Percentiles rank a stretch among this genome's conserved stretches.
phyloP scores from a whole-genome alignment of 2,329 filamentous ascomycete species.

The Botryotinia calthae region DNA sequence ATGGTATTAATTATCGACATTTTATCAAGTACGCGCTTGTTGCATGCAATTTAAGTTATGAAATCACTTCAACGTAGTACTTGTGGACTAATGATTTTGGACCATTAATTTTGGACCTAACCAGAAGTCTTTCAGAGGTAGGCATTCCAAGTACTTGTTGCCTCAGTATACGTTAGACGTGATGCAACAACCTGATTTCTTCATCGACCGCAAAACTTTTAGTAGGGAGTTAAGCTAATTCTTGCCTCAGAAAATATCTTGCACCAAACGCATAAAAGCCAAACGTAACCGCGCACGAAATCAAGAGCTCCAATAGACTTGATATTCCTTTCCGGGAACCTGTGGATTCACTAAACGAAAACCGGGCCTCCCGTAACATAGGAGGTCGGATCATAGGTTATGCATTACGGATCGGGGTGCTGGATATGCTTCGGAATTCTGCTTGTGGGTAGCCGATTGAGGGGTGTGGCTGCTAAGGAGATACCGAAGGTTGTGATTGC shows the following conservation, averaged over 20 bases:
- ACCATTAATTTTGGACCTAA: background rate
- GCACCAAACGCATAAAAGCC: background rate
- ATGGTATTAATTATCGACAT: background rate
- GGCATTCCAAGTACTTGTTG: background rate
- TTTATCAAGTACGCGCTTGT: background rate
- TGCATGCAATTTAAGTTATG: background rate
- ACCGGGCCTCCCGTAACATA: background rate
- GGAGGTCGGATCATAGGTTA: background rate
- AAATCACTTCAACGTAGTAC: background rate
- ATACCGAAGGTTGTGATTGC: background rate
- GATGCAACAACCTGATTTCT: background rate
- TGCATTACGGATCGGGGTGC: background rate
- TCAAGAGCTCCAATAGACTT: background rate
- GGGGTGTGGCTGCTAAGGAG: background rate
- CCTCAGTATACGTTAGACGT: too few species aligned
- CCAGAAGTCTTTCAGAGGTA: background rate
- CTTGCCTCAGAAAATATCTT: background rate
- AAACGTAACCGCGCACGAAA: background rate
- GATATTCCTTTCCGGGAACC: background rate
- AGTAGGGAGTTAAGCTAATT: background rate
- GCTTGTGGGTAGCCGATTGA: background rate
- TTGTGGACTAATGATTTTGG: background rate
- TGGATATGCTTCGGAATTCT: background rate
- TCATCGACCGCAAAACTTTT: background rate
- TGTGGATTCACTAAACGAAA: background rate